Evolutionary conservation across 768 basidiomycete species (phyloP).

Genomic region (Psilocybe sp.): DNA sequence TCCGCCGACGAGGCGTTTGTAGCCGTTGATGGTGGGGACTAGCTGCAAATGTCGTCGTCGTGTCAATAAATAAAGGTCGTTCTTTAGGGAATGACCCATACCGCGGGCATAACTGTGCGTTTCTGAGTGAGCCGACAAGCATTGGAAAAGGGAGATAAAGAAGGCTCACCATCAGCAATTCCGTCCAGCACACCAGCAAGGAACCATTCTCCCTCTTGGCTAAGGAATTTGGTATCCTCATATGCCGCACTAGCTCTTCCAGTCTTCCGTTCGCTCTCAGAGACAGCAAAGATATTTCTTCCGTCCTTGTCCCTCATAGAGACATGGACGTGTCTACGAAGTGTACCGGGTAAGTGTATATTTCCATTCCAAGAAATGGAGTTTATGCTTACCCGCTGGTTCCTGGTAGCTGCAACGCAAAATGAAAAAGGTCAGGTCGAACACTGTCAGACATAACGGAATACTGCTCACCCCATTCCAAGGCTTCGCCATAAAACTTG

Average conservation of each 20-base stretch:
- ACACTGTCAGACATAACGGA: neutral
- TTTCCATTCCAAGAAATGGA: neutral
- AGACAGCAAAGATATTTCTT: slow-evolving; percentile 76
- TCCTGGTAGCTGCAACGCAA: slow-evolving; percentile 70
- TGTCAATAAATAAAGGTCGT: neutral
- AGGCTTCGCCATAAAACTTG: slow-evolving; percentile 98
- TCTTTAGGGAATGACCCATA: slow-evolving; percentile 28
- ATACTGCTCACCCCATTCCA: slow-evolving; percentile 88
- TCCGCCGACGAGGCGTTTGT: slow-evolving; percentile 93
- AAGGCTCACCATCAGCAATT: slow-evolving; percentile 73
- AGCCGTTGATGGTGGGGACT: slow-evolving; percentile 92
- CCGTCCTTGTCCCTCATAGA: slow-evolving; percentile 71
- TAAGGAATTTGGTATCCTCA: slow-evolving; percentile 83
- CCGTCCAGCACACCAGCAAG: slow-evolving; percentile 92
- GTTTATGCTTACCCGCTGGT: slow-evolving; percentile 73
- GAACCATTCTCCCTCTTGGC: slow-evolving; percentile 85
- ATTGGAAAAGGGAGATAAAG: neutral
- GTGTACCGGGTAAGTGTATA: neutral
- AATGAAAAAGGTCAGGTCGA: neutral
- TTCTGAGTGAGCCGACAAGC: neutral
- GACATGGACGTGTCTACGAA: slow-evolving; percentile 84
- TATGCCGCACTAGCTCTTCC: slow-evolving; percentile 73
- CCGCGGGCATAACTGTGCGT: slow-evolving; percentile 73
- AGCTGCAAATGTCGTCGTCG: slow-evolving; percentile 37
- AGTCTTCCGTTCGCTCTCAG: slow-evolving; percentile 51